phyloP scores from a whole-genome alignment of 2,329 filamentous ascomycete genomes.

The Fusarium illudens region DNA sequence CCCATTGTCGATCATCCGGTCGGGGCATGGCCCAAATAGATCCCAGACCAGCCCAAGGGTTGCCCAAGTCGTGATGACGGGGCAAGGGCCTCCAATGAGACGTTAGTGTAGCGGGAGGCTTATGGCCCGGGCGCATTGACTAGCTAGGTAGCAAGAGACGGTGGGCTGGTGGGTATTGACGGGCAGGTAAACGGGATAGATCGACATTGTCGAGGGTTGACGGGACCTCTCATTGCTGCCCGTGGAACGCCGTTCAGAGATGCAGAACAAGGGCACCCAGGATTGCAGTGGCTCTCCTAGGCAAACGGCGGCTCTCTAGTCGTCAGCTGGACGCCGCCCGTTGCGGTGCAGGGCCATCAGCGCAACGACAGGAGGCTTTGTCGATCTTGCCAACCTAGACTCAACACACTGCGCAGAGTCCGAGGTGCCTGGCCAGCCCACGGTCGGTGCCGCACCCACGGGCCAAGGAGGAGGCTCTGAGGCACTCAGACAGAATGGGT shows the following conservation, averaged over 20 bases:
- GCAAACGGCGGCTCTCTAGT: slow-evolving; percentile 6
- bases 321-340: slow-evolving; percentile 5
- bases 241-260: slow-evolving; percentile 4
- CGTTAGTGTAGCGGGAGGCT: slow-evolving; percentile 42
- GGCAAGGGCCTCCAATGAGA: slow-evolving; percentile 29
- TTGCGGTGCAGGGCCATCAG: slow-evolving; percentile 6
- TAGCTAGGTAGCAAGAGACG: slow-evolving; percentile 17
- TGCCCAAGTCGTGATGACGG: slow-evolving; percentile 28
- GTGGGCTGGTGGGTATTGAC: slow-evolving; percentile 19
- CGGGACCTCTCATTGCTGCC: slow-evolving; percentile 18
- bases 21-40: slow-evolving; percentile 10
- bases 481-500: not conserved
- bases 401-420: slow-evolving; percentile 3
- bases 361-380: slow-evolving; percentile 2
- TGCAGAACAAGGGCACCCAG: not conserved
- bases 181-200: slow-evolving; percentile 28
- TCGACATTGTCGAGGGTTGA: slow-evolving; percentile 29
- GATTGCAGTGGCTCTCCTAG: not conserved
- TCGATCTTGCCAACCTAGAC: slow-evolving; percentile 1
- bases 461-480: slow-evolving; percentile 1
- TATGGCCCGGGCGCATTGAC: slow-evolving; percentile 30
- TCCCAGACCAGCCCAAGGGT: slow-evolving; percentile 21
- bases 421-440: not conserved
- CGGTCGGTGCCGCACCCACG: not conserved
- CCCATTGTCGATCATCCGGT: slow-evolving; percentile 28